Evolutionary conservation across 805 yeast species (phyloP).

Genomic region (Sugiyamaella mastotermitis): DNA sequence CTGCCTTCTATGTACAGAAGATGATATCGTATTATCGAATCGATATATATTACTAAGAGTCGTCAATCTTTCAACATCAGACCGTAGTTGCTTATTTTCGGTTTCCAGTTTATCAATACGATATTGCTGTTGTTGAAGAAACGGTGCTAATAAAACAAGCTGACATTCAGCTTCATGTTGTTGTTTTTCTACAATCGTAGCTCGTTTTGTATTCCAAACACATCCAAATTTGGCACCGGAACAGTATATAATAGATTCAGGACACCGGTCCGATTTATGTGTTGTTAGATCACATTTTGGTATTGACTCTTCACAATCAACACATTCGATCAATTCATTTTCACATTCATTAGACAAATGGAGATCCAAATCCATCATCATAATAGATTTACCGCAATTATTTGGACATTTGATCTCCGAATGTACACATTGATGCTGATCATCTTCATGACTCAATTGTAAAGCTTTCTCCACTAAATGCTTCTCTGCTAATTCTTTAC

Average conservation of each 20-base stretch:
- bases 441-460: background rate
- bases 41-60: slow-evolving; percentile 1
- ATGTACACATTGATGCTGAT: slow-evolving; percentile 4
- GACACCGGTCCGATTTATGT: slow-evolving; percentile 18
- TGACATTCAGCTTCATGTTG: slow-evolving; percentile 22
- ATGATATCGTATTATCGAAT: background rate
- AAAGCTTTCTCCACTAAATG: slow-evolving; percentile 3
- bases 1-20: background rate
- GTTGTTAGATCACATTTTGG: slow-evolving; percentile 13
- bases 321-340: slow-evolving; percentile 8
- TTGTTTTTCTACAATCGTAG: background rate
- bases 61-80: slow-evolving; percentile 23
- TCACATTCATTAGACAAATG: slow-evolving; percentile 17
- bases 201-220: slow-evolving; percentile 14
- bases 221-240: slow-evolving; percentile 27
- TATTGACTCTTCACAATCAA: slow-evolving; percentile 15
- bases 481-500: slow-evolving; percentile 16
- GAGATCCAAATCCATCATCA: slow-evolving; percentile 5
- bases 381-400: background rate
- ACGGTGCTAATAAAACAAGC: slow-evolving; percentile 24
- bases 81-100: slow-evolving; percentile 29
- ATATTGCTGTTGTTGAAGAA: slow-evolving; percentile 23
- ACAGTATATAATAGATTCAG: slow-evolving; percentile 21
- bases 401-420: slow-evolving; percentile 4
- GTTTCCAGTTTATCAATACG: slow-evolving; percentile 25